Evolutionary conservation across 768 basidiomycete species (phyloP).

Genomic region (Boletus coccyginus): DNA sequence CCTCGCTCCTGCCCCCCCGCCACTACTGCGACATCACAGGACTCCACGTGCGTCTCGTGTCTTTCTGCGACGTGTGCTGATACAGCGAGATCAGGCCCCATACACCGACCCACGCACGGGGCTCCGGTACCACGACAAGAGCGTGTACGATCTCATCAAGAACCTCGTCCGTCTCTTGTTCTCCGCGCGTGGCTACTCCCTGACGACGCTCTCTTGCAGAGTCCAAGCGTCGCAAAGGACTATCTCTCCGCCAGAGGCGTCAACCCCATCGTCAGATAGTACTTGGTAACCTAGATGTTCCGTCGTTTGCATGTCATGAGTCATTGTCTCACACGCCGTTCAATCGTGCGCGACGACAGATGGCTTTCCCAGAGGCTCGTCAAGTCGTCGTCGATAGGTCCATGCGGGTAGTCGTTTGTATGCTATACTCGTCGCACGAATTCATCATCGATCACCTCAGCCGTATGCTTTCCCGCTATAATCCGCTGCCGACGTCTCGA

Average conservation of each 20-base stretch:
- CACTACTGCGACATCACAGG: constrained; percentile 89
- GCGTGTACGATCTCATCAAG: constrained; percentile 45
- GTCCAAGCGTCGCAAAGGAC: constrained; percentile 51
- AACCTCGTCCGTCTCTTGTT: constrained; percentile 46
- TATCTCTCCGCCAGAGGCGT: constrained; percentile 61
- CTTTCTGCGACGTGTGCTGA: neutral
- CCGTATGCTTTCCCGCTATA: constrained; percentile 65
- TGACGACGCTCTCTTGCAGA: too few species aligned
- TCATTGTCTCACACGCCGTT: too few species aligned
- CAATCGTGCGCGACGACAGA: too few species aligned
- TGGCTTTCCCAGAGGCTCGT: too few species aligned
- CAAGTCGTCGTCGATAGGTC: too few species aligned
- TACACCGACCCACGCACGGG: constrained; percentile 82
- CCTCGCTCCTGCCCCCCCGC: constrained; percentile 71
- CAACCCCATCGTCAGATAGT: constrained; percentile 47
- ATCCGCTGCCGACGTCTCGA: constrained; percentile 74
- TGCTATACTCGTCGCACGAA: too few species aligned
- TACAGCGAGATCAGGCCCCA: constrained; percentile 46
- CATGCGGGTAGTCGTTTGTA: too few species aligned
- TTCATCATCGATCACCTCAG: too few species aligned
- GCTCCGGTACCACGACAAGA: constrained; percentile 81
- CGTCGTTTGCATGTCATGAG: too few species aligned
- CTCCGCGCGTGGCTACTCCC: constrained; percentile 16
- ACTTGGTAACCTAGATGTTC: too few species aligned
- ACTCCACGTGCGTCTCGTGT: constrained; percentile 50